These are phyloP conservation scores for Candida verbasci DNA, from an alignment of 805 yeast genomes.

Conservation along the genomic window DNA sequence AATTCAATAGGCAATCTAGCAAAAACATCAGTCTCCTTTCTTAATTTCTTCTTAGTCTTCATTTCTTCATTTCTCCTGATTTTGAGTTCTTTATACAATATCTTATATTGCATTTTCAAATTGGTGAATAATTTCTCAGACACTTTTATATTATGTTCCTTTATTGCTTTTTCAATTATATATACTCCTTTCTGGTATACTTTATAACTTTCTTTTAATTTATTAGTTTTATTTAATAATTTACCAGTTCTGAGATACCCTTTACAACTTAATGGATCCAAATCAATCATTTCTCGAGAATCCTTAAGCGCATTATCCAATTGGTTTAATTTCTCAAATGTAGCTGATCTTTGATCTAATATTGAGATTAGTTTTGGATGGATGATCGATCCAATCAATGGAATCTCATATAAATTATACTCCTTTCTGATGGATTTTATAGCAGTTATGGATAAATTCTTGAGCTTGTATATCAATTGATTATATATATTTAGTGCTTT, in stretches of 20 bases:
- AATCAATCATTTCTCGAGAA: slow-evolving; percentile 24
- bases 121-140: slow-evolving; percentile 27
- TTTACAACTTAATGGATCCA: slow-evolving; percentile 45
- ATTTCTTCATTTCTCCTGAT: slow-evolving; percentile 2
- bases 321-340: slow-evolving; percentile 37
- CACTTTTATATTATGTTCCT: slow-evolving; percentile 22
- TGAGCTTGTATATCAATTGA: slow-evolving; percentile 17
- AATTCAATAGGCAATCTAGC: slow-evolving; percentile 26
- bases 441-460: slow-evolving; percentile 12
- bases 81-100: slow-evolving; percentile 21
- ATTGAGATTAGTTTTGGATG: slow-evolving; percentile 35
- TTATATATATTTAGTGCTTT: slow-evolving; percentile 26
- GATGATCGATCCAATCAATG: slow-evolving; percentile 23
- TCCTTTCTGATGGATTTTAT: slow-evolving; percentile 15
- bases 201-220: slow-evolving; percentile 32
- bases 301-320: slow-evolving; percentile 32
- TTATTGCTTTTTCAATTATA: slow-evolving; percentile 27
- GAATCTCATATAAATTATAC: slow-evolving; percentile 19
- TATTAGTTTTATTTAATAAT: slow-evolving; percentile 19
- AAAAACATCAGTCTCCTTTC: slow-evolving; percentile 20
- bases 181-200: slow-evolving; percentile 33
- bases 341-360: slow-evolving; percentile 48
- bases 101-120: slow-evolving; percentile 19
- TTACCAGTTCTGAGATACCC: slow-evolving; percentile 46
- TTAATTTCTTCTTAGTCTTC: background rate